A percentile compares a stretch with the other conserved stretches of the same genome.
These are phyloP conservation scores for Aspergillus arachidicola DNA, from an alignment of 2,329 filamentous ascomycete genomes.

Conservation along the genomic window DNA sequence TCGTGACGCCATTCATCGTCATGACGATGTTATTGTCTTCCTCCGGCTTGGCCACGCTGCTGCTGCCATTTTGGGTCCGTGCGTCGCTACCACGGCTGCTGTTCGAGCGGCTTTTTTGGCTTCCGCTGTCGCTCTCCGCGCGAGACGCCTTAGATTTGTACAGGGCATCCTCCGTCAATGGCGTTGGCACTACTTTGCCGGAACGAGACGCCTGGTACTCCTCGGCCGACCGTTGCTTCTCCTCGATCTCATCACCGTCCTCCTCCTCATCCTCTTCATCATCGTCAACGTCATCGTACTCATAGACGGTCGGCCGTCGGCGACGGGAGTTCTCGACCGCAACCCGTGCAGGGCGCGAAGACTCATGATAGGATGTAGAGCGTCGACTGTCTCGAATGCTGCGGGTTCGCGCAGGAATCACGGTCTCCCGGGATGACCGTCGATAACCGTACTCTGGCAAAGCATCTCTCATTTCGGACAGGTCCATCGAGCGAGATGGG, in stretches of 20 bases:
- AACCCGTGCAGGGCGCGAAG: conserved; percentile 32
- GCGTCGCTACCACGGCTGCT: conserved; percentile 45
- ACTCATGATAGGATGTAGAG: conserved; percentile 37
- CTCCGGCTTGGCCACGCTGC: conserved; percentile 34
- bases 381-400: conserved; percentile 34
- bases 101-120: conserved; percentile 44
- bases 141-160: conserved; percentile 34
- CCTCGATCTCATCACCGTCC: conserved; percentile 34
- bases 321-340: conserved; percentile 39
- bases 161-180: conserved; percentile 40
- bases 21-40: conserved; percentile 44
- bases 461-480: conserved; percentile 35
- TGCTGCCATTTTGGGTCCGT: conserved; percentile 37
- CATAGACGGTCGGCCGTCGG: conserved; percentile 35
- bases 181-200: conserved; percentile 24
- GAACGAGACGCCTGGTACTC: conserved; percentile 43
- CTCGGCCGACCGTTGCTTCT: conserved; percentile 41
- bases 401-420: conserved; percentile 37
- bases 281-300: conserved; percentile 27
- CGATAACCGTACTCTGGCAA: conserved; percentile 36
- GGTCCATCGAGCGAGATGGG: conserved; percentile 35
- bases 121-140: conserved; percentile 42
- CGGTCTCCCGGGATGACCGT: conserved; percentile 33
- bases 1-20: conserved; percentile 43
- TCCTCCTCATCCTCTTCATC: conserved; percentile 16